Percentiles rank a stretch among this genome's conserved stretches.
phyloP scores from a whole-genome alignment of 371 early-diverging fungal species.

The Conidiobolus incongruus region DNA sequence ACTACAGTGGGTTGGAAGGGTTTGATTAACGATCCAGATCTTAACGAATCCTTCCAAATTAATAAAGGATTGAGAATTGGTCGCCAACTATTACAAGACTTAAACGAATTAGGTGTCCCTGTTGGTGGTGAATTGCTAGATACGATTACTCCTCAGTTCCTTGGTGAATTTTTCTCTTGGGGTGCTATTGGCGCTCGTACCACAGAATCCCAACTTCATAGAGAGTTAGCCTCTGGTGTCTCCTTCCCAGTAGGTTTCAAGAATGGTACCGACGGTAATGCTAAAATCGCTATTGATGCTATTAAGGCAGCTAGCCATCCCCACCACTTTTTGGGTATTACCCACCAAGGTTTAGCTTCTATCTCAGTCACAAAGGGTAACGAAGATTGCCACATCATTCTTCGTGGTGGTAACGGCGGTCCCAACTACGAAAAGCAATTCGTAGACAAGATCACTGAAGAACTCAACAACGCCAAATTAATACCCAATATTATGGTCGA shows the following conservation, averaged over 20 bases:
- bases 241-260: conserved; percentile 93
- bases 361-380: conserved; percentile 47
- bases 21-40: conserved; percentile 71
- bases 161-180: conserved; percentile 82
- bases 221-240: conserved; percentile 81
- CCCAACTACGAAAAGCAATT: conserved; percentile 69
- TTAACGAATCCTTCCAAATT: conserved; percentile 67
- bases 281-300: conserved; percentile 72
- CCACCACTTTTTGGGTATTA: conserved; percentile 83
- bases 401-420: conserved; percentile 57
- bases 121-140: conserved; percentile 78
- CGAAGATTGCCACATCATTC: conserved; percentile 8
- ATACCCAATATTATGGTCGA: conserved; percentile 65
- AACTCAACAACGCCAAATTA: conserved; percentile 37
- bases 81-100: conserved; percentile 42
- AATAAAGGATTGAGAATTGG: conserved; percentile 77
- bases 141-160: conserved; percentile 82
- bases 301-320: conserved; percentile 62
- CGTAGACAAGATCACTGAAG: conserved; percentile 28
- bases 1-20: conserved; percentile 93
- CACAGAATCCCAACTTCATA: conserved; percentile 78
- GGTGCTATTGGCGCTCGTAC: conserved; percentile 91
- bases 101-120: conserved; percentile 66
- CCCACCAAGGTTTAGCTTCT: conserved; percentile 78
- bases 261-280: conserved; percentile 81